Evolutionary conservation across 1,284 basidiomycete genomes (phyloP), one percentile per base, ranked within the genome.

Genomic region (Omphalotus olearius): DNA sequence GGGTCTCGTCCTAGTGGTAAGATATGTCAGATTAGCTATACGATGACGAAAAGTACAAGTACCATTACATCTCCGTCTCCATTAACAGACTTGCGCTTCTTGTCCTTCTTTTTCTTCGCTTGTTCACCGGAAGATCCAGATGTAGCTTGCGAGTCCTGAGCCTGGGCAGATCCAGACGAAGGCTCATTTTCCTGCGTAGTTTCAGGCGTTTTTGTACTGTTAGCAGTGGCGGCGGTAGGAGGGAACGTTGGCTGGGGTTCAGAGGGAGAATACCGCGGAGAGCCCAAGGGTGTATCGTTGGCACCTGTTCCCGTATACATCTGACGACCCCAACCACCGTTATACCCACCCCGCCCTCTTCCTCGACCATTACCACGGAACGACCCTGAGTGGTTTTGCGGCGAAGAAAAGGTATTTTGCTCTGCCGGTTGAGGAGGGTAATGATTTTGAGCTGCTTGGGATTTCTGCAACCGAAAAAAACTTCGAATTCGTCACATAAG

Each of bases 211-310:
- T 43, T 41, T 25, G 43, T 41, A n/a, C n/a, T 37, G 20, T 44
- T 28, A 54, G 41, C 20, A 52, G 50, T 25, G 54, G 36, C 35
- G 53, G 38, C 17, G 45, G 17, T n/a, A 35, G 51, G 18, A 44
- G 45, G 36, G 51, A 56, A 52, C 13, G 52, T 57, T 1, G 63
- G 48, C 26, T 44, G 45, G 13, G 50, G 50, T 25, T 33, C 46
- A 79, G 79, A 69, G 75, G 77, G 54, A 77, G 77, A 47, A 41
- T 51, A 42, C 28, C 51, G 40, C 13, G 55, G 55, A n/a, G 79
- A 75, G 56, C 85, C 86, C 53, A 89, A 68, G 37, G 85, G 85
- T 46, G 76, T 85, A 60, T 66, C 74, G 60, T 89, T 89, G 60
- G 83, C 79, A 54, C 86, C 87, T 42, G 82, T 84, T 18, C 64